Evolutionary conservation across 345 rosid genomes (phyloP).

Genomic region (Brassica napus): Da-Ae NC_063440.1:11515001-11515500

Average conservation of each 20-base stretch:
- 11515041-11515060: constrained; percentile 92
- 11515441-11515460: constrained; percentile 8
- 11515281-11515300: not conserved
- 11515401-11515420: constrained; percentile 76
- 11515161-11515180: not conserved
- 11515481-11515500: constrained; percentile 3
- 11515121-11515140: not conserved
- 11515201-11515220: constrained; percentile 92
- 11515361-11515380: constrained; percentile 92
- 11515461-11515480: not conserved
- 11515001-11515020: constrained; percentile 73
- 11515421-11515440: constrained; percentile 27
- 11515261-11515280: not conserved
- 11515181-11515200: constrained; percentile 89
- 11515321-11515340: constrained; percentile 91
- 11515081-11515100: constrained; percentile 91
- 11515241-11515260: constrained; percentile 82
- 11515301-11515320: not conserved
- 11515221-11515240: constrained; percentile 81
- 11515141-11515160: constrained; percentile 2
- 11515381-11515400: constrained; percentile 89
- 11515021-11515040: constrained; percentile 89
- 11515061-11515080: constrained; percentile 68
- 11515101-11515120: constrained; percentile 12
- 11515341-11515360: constrained; percentile 79